These are phyloP conservation scores for Trichoderma guizhouense DNA, from an alignment of 2,329 filamentous ascomycete genomes.

Conservation along the genomic window DNA sequence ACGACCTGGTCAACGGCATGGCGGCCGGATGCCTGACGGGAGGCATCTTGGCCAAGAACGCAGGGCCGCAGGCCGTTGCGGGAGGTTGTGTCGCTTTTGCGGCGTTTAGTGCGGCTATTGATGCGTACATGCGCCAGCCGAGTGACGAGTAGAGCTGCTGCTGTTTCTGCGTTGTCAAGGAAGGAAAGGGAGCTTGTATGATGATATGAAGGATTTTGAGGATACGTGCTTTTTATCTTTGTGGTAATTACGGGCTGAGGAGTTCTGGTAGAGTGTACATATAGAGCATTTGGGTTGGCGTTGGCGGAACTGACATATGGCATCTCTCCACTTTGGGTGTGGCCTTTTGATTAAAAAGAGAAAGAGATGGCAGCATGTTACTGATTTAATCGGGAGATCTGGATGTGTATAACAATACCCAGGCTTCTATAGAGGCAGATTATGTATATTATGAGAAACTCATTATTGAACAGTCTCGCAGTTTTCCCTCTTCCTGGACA, in stretches of 20 bases:
- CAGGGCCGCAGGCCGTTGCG: constrained; percentile 82
- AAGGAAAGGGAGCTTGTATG: constrained; percentile 6
- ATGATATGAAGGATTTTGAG: constrained; percentile 1
- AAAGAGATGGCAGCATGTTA: neutral
- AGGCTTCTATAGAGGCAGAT: constrained; percentile 7
- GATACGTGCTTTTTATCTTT: constrained; percentile 6
- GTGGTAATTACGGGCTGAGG: constrained; percentile 24
- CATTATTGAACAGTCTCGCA: neutral
- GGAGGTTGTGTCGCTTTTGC: constrained; percentile 92
- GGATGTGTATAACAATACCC: constrained; percentile 7
- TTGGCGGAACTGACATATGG: constrained; percentile 24
- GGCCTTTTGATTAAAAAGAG: neutral
- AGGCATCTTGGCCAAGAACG: constrained; percentile 79
- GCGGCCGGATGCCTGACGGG: constrained; percentile 88
- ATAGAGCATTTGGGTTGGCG: constrained; percentile 34
- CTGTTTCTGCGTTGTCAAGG: neutral
- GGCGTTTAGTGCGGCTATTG: constrained; percentile 87
- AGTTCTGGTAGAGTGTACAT: constrained; percentile 25
- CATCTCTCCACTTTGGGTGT: constrained; percentile 8
- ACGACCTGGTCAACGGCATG: constrained; percentile 85
- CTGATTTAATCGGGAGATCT: neutral
- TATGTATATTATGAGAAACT: constrained; percentile 7
- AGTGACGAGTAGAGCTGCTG: constrained; percentile 49
- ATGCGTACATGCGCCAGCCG: constrained; percentile 83
- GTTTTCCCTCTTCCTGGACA: too few species aligned